Percentiles rank a stretch among this genome's conserved stretches.
phyloP scores from a whole-genome alignment of 129 eudicot species.

The Ambrosia trifida region DNA sequence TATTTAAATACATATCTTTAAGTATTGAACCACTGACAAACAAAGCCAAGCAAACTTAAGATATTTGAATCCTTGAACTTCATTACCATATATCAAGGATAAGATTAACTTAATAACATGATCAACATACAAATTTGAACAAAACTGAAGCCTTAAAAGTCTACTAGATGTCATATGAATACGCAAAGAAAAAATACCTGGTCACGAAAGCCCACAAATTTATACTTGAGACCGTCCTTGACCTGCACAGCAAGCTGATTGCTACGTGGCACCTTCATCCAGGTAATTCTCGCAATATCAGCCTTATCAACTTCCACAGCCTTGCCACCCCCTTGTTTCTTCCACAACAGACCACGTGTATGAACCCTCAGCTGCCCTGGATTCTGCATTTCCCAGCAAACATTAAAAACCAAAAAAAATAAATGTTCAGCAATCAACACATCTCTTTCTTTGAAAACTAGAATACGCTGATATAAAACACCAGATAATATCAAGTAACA shows the following conservation, averaged over 20 bases:
- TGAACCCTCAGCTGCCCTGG: constrained; percentile 82
- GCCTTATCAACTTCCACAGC: constrained; percentile 86
- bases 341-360: constrained; percentile 82
- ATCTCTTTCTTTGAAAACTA: not conserved
- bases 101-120: not conserved
- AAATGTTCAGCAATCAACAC: not conserved
- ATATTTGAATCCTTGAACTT: not conserved
- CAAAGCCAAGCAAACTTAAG: not conserved
- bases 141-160: constrained; percentile 9
- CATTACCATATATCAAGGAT: not conserved
- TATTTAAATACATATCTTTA: not conserved
- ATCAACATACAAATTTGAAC: not conserved
- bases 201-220: constrained; percentile 90
- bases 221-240: constrained; percentile 83
- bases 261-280: constrained; percentile 97
- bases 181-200: constrained; percentile 47
- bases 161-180: not conserved
- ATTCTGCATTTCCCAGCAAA: constrained; percentile 52
- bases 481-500: not conserved
- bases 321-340: constrained; percentile 97
- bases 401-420: constrained; percentile 4
- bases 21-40: not conserved
- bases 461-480: not conserved
- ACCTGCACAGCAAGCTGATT: constrained; percentile 80
- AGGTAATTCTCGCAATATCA: constrained; percentile 56